Evolutionary conservation across 805 yeast species (phyloP).

Genomic region (Lachancea dasiensis): DNA sequence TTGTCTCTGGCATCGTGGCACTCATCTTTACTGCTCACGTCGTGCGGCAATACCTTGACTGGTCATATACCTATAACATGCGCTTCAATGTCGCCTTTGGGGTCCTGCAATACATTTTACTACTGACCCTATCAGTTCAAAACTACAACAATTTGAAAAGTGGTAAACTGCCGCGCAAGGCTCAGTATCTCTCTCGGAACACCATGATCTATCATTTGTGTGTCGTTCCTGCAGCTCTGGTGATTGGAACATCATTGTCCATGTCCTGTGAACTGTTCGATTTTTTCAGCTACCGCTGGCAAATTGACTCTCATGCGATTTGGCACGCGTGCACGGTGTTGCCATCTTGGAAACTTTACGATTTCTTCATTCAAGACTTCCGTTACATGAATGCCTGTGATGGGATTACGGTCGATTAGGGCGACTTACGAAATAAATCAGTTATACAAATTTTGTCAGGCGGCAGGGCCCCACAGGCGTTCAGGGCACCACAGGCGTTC

Average conservation of each 20-base stretch:
- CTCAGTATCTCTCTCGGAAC: conserved; percentile 7
- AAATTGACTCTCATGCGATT: conserved; percentile 84
- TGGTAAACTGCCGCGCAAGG: conserved; percentile 6
- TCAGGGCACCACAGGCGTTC: no score
- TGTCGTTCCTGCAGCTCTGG: conserved; percentile 46
- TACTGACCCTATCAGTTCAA: conserved; percentile 29
- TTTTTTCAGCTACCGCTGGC: conserved; percentile 63
- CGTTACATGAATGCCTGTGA: conserved; percentile 6
- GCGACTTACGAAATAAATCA: background rate
- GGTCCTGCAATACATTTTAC: conserved; percentile 55
- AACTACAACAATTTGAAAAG: conserved; percentile 24
- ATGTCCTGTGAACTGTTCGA: conserved; percentile 91
- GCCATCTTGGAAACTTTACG: conserved; percentile 73
- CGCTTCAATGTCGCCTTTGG: conserved; percentile 79
- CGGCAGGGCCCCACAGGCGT: no score
- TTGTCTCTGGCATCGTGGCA: conserved; percentile 39
- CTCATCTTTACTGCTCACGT: conserved; percentile 60
- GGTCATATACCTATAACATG: conserved; percentile 96
- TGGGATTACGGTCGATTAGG: background rate
- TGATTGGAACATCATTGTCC: conserved; percentile 53
- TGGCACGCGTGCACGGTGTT: conserved; percentile 90
- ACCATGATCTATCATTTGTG: conserved; percentile 23
- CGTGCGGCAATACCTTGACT: conserved; percentile 55
- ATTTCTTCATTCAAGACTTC: conserved; percentile 46
- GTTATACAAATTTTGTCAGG: background rate